A percentile compares a stretch with the other conserved stretches of the same genome.
phyloP scores from a whole-genome alignment of 176 grass and related monocot genomes.

The Panicum miliaceum region DNA sequence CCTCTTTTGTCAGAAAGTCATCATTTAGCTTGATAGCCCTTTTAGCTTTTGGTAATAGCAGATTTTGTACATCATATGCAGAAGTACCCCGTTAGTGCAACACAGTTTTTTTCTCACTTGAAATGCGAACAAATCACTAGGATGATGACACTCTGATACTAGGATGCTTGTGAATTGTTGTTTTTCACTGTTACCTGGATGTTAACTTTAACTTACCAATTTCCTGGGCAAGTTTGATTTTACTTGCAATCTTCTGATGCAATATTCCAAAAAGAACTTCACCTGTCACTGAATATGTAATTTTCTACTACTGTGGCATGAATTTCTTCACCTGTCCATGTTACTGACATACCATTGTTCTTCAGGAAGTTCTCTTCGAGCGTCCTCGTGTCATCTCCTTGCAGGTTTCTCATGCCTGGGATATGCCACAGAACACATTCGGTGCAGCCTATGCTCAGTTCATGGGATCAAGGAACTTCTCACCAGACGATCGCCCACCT shows the following conservation, averaged over 20 bases:
- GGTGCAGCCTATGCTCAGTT: conserved; percentile 87
- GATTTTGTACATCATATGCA: conserved; percentile 16
- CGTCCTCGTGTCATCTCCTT: conserved; percentile 79
- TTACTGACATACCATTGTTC: conserved; percentile 32
- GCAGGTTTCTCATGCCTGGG: conserved; percentile 80
- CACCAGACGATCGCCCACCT: conserved; percentile 80
- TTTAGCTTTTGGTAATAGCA: background rate
- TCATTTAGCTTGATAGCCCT: background rate
- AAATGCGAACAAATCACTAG: background rate
- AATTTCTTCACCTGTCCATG: background rate
- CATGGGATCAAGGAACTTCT: conserved; percentile 99
- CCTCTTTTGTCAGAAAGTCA: background rate
- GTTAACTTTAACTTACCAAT: background rate
- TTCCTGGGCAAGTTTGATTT: background rate
- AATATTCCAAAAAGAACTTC: background rate
- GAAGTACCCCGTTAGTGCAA: background rate
- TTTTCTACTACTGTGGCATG: background rate
- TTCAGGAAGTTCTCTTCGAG: conserved; percentile 84
- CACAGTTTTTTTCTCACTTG: background rate
- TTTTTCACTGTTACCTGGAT: conserved; percentile 8
- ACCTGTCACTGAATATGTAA: background rate
- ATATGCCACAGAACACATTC: conserved; percentile 85
- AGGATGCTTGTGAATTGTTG: background rate
- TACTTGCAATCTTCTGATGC: background rate
- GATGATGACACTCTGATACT: background rate